Percentiles rank a stretch among this genome's conserved stretches.
Evolutionary conservation across 2,329 filamentous ascomycete species (phyloP).

Genomic region (Epichloe elymi): DNA sequence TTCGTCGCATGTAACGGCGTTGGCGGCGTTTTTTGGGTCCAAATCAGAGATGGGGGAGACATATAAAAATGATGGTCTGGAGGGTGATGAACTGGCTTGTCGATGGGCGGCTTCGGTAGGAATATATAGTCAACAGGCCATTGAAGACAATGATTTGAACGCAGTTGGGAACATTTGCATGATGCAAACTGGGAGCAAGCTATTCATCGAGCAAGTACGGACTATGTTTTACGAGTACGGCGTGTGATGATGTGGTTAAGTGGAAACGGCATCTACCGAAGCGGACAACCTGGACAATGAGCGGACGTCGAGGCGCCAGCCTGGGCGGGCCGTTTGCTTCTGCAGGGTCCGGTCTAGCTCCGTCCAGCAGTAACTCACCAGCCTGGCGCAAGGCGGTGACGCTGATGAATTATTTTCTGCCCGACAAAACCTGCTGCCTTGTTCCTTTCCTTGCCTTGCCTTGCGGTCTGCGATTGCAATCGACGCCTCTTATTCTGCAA

Average conservation of each 20-base stretch:
- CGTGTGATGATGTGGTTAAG: too few relatives aligned
- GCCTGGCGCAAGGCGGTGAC: conserved; percentile 14
- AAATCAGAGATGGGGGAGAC: background rate
- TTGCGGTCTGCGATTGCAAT: conserved; percentile 2
- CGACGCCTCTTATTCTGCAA: background rate
- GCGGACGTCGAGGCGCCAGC: background rate
- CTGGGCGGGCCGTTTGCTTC: background rate
- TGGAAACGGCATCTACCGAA: too few relatives aligned
- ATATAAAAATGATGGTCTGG: background rate
- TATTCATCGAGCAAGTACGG: too few relatives aligned
- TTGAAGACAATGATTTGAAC: background rate
- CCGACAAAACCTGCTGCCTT: conserved; percentile 13
- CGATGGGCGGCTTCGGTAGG: background rate
- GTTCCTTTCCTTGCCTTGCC: background rate
- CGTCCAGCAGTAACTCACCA: too few relatives aligned
- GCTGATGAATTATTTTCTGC: conserved; percentile 17
- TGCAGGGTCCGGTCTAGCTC: background rate
- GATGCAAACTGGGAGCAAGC: too few relatives aligned
- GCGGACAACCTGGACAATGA: too few relatives aligned
- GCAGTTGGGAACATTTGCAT: too few relatives aligned
- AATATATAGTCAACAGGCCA: background rate
- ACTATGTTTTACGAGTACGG: too few relatives aligned
- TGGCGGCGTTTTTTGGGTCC: conserved; percentile 10
- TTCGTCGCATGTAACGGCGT: conserved; percentile 16
- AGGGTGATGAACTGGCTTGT: background rate